Conservation (phyloP, 2,329 filamentous ascomycete genomes). For the Cercospora berteroae region DNA sequence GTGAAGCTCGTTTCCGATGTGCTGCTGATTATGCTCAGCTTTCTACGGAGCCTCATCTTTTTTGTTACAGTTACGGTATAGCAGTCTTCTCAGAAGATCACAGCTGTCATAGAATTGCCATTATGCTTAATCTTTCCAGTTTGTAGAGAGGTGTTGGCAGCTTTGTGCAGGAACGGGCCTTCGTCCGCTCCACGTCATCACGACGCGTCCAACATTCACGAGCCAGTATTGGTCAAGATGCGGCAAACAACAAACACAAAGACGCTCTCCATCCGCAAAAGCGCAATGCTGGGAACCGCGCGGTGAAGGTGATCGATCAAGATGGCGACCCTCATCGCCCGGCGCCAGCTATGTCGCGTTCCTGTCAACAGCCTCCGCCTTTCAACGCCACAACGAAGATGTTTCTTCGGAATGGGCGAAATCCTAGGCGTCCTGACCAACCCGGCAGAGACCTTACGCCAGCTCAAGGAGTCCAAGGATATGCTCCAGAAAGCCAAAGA, state of each 20-base stretch:
- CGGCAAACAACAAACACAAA: neutral
- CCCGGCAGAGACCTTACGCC: constrained; percentile 19
- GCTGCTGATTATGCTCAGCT: no score
- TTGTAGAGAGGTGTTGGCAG: no score
- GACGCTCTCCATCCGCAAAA: neutral
- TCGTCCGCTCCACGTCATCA: neutral
- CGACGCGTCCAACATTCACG: neutral
- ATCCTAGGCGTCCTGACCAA: constrained; percentile 20
- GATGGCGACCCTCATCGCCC: constrained; percentile 1
- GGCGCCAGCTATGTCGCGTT: constrained; percentile 10
- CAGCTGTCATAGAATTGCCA: no score
- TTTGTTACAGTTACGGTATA: no score
- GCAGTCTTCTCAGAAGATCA: no score
- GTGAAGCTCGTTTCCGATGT: neutral
- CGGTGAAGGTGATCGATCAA: neutral
- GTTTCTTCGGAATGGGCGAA: constrained; percentile 23
- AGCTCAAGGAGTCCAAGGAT: constrained; percentile 23
- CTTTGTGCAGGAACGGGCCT: neutral
- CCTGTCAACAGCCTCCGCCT: neutral
- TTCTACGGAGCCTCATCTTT: no score
- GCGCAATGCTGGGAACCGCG: neutral
- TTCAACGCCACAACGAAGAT: constrained; percentile 6
- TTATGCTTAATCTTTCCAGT: no score
- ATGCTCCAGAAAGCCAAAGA: constrained; percentile 23
- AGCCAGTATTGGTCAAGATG: neutral